These are phyloP conservation scores for Myxozyma nipponensis DNA, from an alignment of 805 yeast genomes.

Conservation along the genomic window DNA sequence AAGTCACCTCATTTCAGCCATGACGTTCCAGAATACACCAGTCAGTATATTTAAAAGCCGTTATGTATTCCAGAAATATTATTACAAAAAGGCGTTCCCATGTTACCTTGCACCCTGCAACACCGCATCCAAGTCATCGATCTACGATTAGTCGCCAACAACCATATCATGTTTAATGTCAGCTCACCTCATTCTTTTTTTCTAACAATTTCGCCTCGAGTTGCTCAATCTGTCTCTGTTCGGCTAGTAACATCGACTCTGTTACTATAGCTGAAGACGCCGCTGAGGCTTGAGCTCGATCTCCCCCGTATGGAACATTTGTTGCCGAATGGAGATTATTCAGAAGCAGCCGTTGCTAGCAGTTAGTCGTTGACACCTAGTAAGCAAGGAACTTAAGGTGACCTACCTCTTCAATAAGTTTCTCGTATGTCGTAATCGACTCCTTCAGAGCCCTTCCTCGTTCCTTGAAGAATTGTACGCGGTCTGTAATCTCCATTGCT, in stretches of 20 bases:
- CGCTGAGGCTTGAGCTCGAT: background rate
- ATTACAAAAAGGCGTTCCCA: no score
- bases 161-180: background rate
- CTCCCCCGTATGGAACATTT: conserved; percentile 8
- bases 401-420: conserved; percentile 19
- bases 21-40: no score
- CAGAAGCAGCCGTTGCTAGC: conserved; percentile 17
- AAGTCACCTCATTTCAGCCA: no score
- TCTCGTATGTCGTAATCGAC: conserved; percentile 12
- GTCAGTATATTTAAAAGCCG: no score
- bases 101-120: background rate
- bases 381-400: no score
- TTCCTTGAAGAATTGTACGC: conserved; percentile 17
- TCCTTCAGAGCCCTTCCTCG: conserved; percentile 11
- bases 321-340: conserved; percentile 14
- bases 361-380: no score
- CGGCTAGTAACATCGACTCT: background rate
- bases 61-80: no score
- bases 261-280: background rate
- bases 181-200: conserved; percentile 3
- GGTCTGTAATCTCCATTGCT: conserved; percentile 19
- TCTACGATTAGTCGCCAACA: background rate
- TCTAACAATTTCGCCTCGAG: conserved; percentile 2
- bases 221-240: conserved; percentile 1
- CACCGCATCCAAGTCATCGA: background rate